Percentiles rank a stretch among this genome's conserved stretches.
These are phyloP conservation scores for Cryphonectria nitschkei DNA, from an alignment of 2,329 filamentous ascomycete genomes.

Conservation along the genomic window DNA sequence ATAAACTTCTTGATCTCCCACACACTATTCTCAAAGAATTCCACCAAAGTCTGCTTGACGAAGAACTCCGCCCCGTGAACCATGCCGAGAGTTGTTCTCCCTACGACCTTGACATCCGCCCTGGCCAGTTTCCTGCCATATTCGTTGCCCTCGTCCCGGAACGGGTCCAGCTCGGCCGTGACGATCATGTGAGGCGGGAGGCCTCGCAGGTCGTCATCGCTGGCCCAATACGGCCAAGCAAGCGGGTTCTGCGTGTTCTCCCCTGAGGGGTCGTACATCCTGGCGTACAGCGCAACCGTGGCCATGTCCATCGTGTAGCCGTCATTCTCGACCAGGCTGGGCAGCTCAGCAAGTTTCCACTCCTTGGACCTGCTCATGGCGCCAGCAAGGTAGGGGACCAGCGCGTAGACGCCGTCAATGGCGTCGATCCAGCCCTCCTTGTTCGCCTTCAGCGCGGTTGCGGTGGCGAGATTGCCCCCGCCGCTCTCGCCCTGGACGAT, in stretches of 20 bases:
- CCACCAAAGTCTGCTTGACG: slow-evolving; percentile 44
- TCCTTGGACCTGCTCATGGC: slow-evolving; percentile 7
- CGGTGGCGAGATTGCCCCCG: slow-evolving; percentile 15
- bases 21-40: slow-evolving; percentile 39
- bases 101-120: slow-evolving; percentile 35
- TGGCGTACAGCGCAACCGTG: background rate
- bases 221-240: slow-evolving; percentile 32
- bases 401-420: slow-evolving; percentile 34
- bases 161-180: slow-evolving; percentile 44
- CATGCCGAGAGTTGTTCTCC: slow-evolving; percentile 4
- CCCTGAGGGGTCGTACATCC: background rate
- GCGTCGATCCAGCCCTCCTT: slow-evolving; percentile 29
- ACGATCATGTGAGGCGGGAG: slow-evolving; percentile 45
- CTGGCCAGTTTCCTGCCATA: slow-evolving; percentile 39
- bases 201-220: slow-evolving; percentile 32
- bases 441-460: slow-evolving; percentile 42
- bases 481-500: slow-evolving; percentile 11
- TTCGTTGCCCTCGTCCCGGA: slow-evolving; percentile 40
- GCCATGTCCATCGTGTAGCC: slow-evolving; percentile 2
- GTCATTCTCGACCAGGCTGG: background rate
- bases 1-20: slow-evolving; percentile 9
- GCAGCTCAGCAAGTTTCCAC: background rate
- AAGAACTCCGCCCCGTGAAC: slow-evolving; percentile 41
- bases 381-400: slow-evolving; percentile 36
- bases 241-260: slow-evolving; percentile 26